Conservation (phyloP, 805 yeast genomes). For the Clavispora carvajalis region DNA sequence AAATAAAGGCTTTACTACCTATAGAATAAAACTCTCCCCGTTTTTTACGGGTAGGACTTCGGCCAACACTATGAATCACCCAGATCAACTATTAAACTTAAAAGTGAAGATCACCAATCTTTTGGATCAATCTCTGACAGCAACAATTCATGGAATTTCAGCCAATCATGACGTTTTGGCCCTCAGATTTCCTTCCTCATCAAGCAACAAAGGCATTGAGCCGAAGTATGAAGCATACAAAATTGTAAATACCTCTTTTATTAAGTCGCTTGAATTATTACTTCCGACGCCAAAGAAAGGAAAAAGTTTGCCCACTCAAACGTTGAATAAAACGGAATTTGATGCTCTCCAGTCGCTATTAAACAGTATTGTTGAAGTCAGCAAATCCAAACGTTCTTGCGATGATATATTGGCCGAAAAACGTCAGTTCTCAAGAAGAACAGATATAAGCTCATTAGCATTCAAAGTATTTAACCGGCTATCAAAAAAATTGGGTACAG, state of each 20-base stretch:
- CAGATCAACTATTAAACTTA: conserved; percentile 15
- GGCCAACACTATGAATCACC: conserved; percentile 9
- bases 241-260: conserved; percentile 52
- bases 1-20: too few species aligned
- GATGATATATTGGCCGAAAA: background rate
- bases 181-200: conserved; percentile 18
- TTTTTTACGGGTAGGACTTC: too few species aligned
- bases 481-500: conserved; percentile 29
- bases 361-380: background rate
- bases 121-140: conserved; percentile 53
- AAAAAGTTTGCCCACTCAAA: conserved; percentile 15
- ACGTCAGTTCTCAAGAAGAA: conserved; percentile 1
- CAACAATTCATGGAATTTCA: conserved; percentile 59
- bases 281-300: conserved; percentile 28
- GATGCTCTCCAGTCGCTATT: conserved; percentile 6
- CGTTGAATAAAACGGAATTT: conserved; percentile 6
- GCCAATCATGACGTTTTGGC: conserved; percentile 43
- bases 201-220: conserved; percentile 9
- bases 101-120: conserved; percentile 58
- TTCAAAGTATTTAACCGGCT: conserved; percentile 40
- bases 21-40: too few species aligned
- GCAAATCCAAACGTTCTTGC: background rate
- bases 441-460: conserved; percentile 9
- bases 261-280: conserved; percentile 45
- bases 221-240: conserved; percentile 29